Evolutionary conservation across 2,329 filamentous ascomycete genomes (phyloP), one percentile per base, ranked within the genome.

Genomic region (Fusarium tricinctum): DNA sequence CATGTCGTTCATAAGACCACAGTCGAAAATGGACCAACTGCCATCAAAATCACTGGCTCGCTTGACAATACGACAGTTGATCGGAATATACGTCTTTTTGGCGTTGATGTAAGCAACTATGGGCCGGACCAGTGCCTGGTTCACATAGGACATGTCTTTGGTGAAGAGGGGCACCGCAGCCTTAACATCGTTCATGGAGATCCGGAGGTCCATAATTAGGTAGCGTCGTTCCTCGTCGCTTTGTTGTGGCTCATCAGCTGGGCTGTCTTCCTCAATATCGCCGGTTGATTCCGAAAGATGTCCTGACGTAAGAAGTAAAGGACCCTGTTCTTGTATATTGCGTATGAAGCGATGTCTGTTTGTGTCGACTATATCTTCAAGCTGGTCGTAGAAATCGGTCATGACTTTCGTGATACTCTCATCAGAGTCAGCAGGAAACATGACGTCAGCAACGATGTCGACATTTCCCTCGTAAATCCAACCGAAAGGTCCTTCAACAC

Each of bases 101-200:
- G 93, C 92, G 80, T 99, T 99, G 80, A 99, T 98, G 78, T 98
- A 99, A 8, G 96, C 96, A 40, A 99, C 94, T 64, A 99, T 99
- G 17, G 96, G 96, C 6, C 96, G 89, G 35, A 98, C 93, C 6
- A 98, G 89, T 3, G 96, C 94, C 78, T 97, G 97, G 80, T 97
- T 98, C 74, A 97, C 92, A 78, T 98, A 99, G 1, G 93, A 97
- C 48, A 98, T 88, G 76, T 97, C 92, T 17, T 89, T 91, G 2
- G 92, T 97, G 81, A 99, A 98, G 50, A 98, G 86, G 1, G 96
- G 96, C 2, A 99, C 94, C 4, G 92, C 91, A 28, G 96, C 96
- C 71, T 94, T 93, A 44, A 97, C 94, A 70, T 97, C 93, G 81
- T 97, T 98, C 65, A 99, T 88, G 76, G 97, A 92, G 64, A 98